Conservation (phyloP, 129 eudicot species). For the Chrysanthemum makinoi region DNA sequence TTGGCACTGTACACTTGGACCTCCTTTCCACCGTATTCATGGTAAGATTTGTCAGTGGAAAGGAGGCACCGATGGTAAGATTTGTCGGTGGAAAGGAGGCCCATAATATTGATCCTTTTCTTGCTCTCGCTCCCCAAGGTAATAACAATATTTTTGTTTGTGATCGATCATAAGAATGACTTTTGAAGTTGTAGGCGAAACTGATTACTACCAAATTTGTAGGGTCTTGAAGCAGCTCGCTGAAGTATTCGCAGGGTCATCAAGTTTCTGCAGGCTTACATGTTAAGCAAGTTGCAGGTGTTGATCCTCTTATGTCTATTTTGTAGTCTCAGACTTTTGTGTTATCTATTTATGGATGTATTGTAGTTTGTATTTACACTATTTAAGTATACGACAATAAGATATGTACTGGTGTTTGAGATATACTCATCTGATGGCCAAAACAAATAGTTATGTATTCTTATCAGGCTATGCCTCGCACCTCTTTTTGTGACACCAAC, state of each 20-base stretch:
- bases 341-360: conserved; percentile 14
- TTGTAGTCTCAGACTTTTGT: conserved; percentile 12
- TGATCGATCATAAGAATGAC: conserved; percentile 1
- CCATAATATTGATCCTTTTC: conserved; percentile 52
- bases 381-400: too few species aligned
- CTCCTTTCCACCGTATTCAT: too few species aligned
- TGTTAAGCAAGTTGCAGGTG: conserved; percentile 11
- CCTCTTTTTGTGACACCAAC: too few species aligned
- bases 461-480: too few species aligned
- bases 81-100: too few species aligned
- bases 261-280: conserved; percentile 13
- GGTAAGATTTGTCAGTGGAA: too few species aligned
- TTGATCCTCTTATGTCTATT: conserved; percentile 14
- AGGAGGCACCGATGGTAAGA: too few species aligned
- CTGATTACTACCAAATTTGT: conserved; percentile 26
- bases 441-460: too few species aligned
- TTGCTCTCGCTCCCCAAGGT: conserved; percentile 75
- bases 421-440: too few species aligned
- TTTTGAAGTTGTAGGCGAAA: conserved; percentile 4
- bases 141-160: background rate
- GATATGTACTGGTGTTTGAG: too few species aligned
- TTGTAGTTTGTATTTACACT: too few species aligned
- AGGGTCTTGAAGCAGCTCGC: conserved; percentile 73
- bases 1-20: too few species aligned
- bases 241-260: conserved; percentile 43